These are phyloP conservation scores for Pelargonium myrrhifolium DNA, from an alignment of 441 rosid species.

Conservation along the genomic window DNA sequence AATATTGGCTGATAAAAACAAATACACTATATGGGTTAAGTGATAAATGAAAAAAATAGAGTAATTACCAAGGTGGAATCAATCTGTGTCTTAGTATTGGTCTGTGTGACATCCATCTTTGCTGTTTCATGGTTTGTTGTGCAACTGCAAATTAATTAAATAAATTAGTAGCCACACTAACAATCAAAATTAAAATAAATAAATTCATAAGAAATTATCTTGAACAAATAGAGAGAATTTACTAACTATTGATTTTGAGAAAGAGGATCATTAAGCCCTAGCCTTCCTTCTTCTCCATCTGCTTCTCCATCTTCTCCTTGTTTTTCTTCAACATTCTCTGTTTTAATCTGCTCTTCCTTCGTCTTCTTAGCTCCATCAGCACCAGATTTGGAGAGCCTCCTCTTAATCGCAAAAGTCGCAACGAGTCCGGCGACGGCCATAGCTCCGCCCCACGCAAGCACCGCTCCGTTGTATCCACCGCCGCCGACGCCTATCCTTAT, in stretches of 20 bases:
- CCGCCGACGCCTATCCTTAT: conserved; percentile 3
- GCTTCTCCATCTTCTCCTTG: not conserved
- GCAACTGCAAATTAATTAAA: conserved; percentile 23
- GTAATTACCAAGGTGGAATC: conserved; percentile 21
- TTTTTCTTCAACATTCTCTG: not conserved
- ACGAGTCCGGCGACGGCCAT: conserved; percentile 35
- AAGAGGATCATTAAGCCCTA: conserved; percentile 22
- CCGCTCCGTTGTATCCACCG: conserved; percentile 26
- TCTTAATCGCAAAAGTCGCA: conserved; percentile 30
- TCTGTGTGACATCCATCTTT: not conserved
- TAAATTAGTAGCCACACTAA: not conserved
- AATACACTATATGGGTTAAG: too few relatives aligned
- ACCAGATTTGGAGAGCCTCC: not conserved
- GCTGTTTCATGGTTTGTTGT: conserved; percentile 19
- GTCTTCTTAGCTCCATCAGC: conserved; percentile 9
- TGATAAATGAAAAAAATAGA: too few relatives aligned
- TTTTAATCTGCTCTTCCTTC: not conserved
- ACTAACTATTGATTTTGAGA: conserved; percentile 27
- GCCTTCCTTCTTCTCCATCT: not conserved
- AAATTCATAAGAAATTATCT: too few relatives aligned
- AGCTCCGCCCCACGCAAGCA: conserved; percentile 36
- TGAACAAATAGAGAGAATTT: not conserved
- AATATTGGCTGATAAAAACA: too few relatives aligned
- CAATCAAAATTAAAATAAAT: too few relatives aligned
- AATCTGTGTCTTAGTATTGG: not conserved